Conservation (phyloP, 2,329 filamentous ascomycete genomes). For the Camillea tinctor region DNA sequence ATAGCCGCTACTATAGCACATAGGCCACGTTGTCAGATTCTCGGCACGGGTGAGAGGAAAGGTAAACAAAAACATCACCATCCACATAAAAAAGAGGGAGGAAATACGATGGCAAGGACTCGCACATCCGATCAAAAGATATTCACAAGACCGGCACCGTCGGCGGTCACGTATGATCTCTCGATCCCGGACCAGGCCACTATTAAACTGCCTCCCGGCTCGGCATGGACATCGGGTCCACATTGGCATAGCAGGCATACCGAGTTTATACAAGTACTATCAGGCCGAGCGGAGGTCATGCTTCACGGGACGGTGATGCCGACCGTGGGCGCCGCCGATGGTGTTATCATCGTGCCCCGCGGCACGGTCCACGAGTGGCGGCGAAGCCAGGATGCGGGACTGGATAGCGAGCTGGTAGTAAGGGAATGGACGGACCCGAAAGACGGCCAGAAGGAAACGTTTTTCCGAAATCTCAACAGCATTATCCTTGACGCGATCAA, state of each 20-base stretch:
- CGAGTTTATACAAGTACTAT: slow-evolving; percentile 44
- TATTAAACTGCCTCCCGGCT: slow-evolving; percentile 42
- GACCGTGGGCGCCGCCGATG: slow-evolving; percentile 18
- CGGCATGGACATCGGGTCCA: slow-evolving; percentile 47
- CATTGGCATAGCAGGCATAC: slow-evolving; percentile 50
- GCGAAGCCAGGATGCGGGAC: slow-evolving; percentile 34
- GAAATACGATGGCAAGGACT: slow-evolving; percentile 2
- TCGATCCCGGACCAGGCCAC: slow-evolving; percentile 36
- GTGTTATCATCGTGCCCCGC: slow-evolving; percentile 35
- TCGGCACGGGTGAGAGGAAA: background rate
- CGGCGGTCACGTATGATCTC: slow-evolving; percentile 59
- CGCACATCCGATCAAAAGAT: slow-evolving; percentile 5
- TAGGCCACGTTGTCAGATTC: background rate
- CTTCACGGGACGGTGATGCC: slow-evolving; percentile 35
- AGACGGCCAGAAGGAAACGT: slow-evolving; percentile 45
- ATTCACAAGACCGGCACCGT: slow-evolving; percentile 49
- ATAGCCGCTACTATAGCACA: background rate
- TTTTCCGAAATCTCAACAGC: slow-evolving; percentile 51
- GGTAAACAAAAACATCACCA: background rate
- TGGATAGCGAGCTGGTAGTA: slow-evolving; percentile 41
- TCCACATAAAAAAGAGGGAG: background rate
- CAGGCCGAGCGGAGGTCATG: slow-evolving; percentile 16
- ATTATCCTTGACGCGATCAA: slow-evolving; percentile 32
- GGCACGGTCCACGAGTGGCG: slow-evolving; percentile 46
- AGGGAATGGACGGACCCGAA: slow-evolving; percentile 45